These are phyloP conservation scores for Heliocybe sulcata DNA, from an alignment of 1,284 basidiomycete species.

Conservation along the genomic window DNA sequence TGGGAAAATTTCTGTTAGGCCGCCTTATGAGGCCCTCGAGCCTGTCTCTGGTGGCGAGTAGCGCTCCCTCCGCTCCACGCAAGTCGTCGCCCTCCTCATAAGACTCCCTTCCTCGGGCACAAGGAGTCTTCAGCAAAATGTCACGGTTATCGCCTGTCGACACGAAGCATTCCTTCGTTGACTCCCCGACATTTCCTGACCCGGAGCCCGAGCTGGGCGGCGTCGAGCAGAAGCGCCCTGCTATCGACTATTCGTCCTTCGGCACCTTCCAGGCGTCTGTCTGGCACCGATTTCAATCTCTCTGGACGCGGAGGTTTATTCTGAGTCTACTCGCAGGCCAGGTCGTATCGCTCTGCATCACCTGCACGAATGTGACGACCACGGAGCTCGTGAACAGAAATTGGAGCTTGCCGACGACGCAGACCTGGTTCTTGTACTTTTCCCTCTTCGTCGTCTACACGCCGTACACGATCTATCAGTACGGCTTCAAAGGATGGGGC, in stretches of 20 bases:
- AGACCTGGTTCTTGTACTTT: conserved; percentile 82
- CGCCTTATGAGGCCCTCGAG: background rate
- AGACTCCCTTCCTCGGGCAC: background rate
- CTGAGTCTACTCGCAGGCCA: conserved; percentile 72
- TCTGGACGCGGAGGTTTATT: conserved; percentile 70
- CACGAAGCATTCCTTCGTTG: conserved; percentile 12
- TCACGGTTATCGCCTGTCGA: conserved; percentile 5
- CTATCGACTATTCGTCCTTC: conserved; percentile 57
- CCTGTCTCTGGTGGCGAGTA: background rate
- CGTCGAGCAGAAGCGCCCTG: conserved; percentile 20
- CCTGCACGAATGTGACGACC: conserved; percentile 78
- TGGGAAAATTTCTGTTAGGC: background rate
- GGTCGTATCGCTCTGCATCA: conserved; percentile 77
- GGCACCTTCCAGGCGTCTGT: conserved; percentile 43
- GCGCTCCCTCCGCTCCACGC: background rate
- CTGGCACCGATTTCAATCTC: conserved; percentile 51
- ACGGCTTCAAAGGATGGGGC: conserved; percentile 74
- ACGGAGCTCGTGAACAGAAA: conserved; percentile 64
- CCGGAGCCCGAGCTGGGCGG: conserved; percentile 1
- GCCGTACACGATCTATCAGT: conserved; percentile 80
- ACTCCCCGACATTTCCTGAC: conserved; percentile 6
- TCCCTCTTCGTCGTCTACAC: conserved; percentile 70
- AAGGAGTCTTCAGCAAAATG: background rate
- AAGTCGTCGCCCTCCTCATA: background rate
- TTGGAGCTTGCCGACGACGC: conserved; percentile 74